Conservation (phyloP, 495 filamentous ascomycete genomes). For the Neohortaea acidophila region DNA sequence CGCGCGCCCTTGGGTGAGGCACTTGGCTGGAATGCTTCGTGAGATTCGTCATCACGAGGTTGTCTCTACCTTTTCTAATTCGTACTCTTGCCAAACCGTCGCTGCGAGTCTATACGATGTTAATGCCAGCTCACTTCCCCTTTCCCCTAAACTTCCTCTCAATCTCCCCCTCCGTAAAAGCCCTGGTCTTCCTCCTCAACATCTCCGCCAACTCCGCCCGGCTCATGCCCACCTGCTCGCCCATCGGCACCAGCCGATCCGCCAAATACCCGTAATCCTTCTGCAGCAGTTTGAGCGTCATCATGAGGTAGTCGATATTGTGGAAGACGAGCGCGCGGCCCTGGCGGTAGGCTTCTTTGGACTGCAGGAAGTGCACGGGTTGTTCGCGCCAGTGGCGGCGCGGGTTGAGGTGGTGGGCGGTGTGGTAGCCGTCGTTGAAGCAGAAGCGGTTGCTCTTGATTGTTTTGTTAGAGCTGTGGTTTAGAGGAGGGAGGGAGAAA, state of each 20-base stretch:
- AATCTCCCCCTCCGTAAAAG: slow-evolving; percentile 45
- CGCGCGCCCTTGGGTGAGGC: too few species aligned
- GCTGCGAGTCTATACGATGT: too few species aligned
- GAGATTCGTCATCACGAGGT: too few species aligned
- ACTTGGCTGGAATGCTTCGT: too few species aligned
- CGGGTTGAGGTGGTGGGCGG: slow-evolving; percentile 61
- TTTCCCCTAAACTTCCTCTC: slow-evolving; percentile 16
- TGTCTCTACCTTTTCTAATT: too few species aligned
- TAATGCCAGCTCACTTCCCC: too few species aligned
- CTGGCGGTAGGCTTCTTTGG: slow-evolving; percentile 42
- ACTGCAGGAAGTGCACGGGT: slow-evolving; percentile 47
- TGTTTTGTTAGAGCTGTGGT: not conserved
- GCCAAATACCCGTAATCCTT: slow-evolving; percentile 52
- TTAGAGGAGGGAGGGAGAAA: not conserved
- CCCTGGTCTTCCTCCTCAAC: slow-evolving; percentile 44
- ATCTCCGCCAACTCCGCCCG: slow-evolving; percentile 43
- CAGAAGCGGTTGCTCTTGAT: slow-evolving; percentile 56
- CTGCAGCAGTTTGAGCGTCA: slow-evolving; percentile 42
- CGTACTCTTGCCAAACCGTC: too few species aligned
- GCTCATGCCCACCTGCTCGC: slow-evolving; percentile 47
- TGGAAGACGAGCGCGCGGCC: slow-evolving; percentile 53
- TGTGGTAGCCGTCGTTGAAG: slow-evolving; percentile 68
- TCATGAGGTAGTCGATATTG: slow-evolving; percentile 56
- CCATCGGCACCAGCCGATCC: slow-evolving; percentile 50
- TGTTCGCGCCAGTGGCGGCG: slow-evolving; percentile 61